Conservation (phyloP, 108 stramenopile genomes). For the Poteriospumella lacustris region DNA sequence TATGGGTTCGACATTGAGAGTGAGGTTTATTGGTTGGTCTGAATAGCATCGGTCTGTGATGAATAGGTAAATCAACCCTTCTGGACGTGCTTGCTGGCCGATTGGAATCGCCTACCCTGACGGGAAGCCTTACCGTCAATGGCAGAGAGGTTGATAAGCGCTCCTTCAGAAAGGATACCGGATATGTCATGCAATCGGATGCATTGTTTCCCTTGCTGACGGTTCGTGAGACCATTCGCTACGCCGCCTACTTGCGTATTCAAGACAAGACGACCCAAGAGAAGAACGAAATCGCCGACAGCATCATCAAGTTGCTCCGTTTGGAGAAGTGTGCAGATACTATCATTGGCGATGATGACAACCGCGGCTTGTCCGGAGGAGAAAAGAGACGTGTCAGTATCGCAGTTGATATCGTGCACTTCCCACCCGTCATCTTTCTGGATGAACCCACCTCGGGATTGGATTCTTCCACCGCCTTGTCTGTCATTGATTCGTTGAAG, state of each 20-base stretch:
- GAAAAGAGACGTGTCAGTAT: conserved; percentile 19
- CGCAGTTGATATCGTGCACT: conserved; percentile 13
- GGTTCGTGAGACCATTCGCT: conserved; percentile 32
- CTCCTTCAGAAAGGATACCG: conserved; percentile 40
- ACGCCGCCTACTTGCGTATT: conserved; percentile 12
- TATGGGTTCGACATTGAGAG: neutral
- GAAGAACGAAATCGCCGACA: neutral
- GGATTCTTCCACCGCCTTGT: neutral
- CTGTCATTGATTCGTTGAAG: neutral
- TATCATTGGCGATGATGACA: neutral
- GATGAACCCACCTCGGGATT: conserved; percentile 34
- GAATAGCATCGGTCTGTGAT: neutral
- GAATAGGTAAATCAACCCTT: conserved; percentile 27
- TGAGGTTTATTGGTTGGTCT: neutral
- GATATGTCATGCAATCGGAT: conserved; percentile 50
- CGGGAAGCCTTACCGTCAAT: conserved; percentile 11
- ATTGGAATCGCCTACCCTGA: neutral
- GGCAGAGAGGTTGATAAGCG: neutral
- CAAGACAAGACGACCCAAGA: neutral
- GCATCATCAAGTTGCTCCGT: neutral
- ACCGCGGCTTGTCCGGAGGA: conserved; percentile 16
- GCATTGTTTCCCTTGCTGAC: conserved; percentile 41
- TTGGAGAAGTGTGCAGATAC: conserved; percentile 15
- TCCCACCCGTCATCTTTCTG: neutral
- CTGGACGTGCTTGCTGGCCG: conserved; percentile 32